A percentile compares a stretch with the other conserved stretches of the same genome.
Evolutionary conservation across 2,329 filamentous ascomycete species (phyloP).

Genomic region (Alternaria atra): DNA sequence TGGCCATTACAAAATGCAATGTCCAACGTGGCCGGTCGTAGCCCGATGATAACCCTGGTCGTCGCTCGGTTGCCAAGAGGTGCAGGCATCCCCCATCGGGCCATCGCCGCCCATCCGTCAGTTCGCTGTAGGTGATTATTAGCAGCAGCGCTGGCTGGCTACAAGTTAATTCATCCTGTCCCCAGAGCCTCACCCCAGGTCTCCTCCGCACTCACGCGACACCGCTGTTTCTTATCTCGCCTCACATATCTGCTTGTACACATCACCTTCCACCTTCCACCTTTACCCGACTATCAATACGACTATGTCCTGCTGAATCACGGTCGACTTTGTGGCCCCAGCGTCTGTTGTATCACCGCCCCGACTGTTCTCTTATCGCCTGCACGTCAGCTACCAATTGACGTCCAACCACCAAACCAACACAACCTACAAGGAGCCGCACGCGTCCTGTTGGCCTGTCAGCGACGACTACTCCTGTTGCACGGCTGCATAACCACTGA

Average conservation of each 20-base stretch:
- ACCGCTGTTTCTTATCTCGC: constrained; percentile 8
- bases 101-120: constrained; percentile 16
- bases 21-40: constrained; percentile 16
- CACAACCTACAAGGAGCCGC: constrained; percentile 30
- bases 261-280: background rate
- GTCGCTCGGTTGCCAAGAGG: constrained; percentile 12
- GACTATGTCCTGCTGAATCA: constrained; percentile 35
- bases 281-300: constrained; percentile 1
- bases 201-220: constrained; percentile 19
- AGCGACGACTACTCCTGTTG: constrained; percentile 27
- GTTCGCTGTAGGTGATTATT: constrained; percentile 22
- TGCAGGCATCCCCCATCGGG: constrained; percentile 19
- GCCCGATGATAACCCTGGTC: constrained; percentile 18
- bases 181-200: constrained; percentile 27
- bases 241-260: background rate
- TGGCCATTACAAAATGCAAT: constrained; percentile 12
- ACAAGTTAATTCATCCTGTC: constrained; percentile 24
- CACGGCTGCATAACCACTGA: constrained; percentile 29
- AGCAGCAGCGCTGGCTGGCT: constrained; percentile 18
- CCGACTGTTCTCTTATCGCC: constrained; percentile 45
- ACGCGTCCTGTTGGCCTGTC: constrained; percentile 26
- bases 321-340: constrained; percentile 32
- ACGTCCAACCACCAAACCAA: constrained; percentile 29
- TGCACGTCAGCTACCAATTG: constrained; percentile 47
- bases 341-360: constrained; percentile 44